A percentile compares a stretch with the other conserved stretches of the same genome.
Evolutionary conservation across 257 asterid species (phyloP).

Genomic region (Solanum piurae): DNA sequence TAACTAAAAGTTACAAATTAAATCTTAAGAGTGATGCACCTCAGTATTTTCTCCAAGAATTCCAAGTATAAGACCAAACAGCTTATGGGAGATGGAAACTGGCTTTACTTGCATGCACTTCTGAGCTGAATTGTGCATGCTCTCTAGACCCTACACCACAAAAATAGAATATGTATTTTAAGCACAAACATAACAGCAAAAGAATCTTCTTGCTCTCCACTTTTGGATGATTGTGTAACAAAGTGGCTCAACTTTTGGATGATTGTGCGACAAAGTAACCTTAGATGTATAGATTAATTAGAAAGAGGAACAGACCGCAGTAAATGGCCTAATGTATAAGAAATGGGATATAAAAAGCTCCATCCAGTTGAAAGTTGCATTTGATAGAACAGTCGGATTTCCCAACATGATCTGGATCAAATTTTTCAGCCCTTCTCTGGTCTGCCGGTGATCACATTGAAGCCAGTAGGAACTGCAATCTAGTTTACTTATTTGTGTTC

Average conservation of each 20-base stretch:
- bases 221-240: neutral
- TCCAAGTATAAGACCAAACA: slow-evolving; percentile 66
- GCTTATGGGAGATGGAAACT: slow-evolving; percentile 50
- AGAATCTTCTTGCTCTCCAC: neutral
- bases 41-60: slow-evolving; percentile 80
- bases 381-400: slow-evolving; percentile 52
- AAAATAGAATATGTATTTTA: neutral
- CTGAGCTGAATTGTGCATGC: slow-evolving; percentile 77
- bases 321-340: slow-evolving; percentile 84
- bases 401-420: slow-evolving; percentile 91
- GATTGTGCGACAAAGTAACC: neutral
- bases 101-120: slow-evolving; percentile 81
- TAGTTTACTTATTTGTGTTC: slow-evolving; percentile 75
- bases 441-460: slow-evolving; percentile 75
- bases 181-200: neutral
- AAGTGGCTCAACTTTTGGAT: neutral
- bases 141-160: slow-evolving; percentile 70
- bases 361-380: slow-evolving; percentile 72
- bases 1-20: neutral
- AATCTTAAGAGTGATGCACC: slow-evolving; percentile 24
- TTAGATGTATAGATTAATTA: neutral
- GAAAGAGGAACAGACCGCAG: slow-evolving; percentile 38
- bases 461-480: slow-evolving; percentile 92
- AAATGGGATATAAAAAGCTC: slow-evolving; percentile 82
- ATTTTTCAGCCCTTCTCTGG: slow-evolving; percentile 68